phyloP scores from a whole-genome alignment of 306 rosid species.

The Boehmeria nivea region DNA sequence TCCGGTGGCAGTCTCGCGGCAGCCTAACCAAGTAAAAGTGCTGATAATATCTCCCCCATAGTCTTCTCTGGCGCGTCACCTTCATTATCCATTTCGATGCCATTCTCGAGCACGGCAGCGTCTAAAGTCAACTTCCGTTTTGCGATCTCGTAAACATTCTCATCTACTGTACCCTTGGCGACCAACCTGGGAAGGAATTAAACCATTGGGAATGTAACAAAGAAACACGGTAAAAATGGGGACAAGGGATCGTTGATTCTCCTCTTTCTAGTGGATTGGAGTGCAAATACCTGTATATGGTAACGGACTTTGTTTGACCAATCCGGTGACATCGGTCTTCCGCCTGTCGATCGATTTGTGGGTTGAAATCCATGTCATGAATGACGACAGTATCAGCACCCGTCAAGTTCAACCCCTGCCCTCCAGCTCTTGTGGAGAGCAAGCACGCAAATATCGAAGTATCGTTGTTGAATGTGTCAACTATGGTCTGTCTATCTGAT shows the following conservation, averaged over 20 bases:
- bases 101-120: constrained; percentile 88
- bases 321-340: constrained; percentile 96
- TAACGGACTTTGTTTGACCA: constrained; percentile 86
- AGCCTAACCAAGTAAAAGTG: constrained; percentile 66
- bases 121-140: constrained; percentile 86
- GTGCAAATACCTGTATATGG: constrained; percentile 58
- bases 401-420: constrained; percentile 86
- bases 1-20: too few relatives aligned
- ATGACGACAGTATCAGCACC: constrained; percentile 94
- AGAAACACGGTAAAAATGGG: background rate
- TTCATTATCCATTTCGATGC: constrained; percentile 63
- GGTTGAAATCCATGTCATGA: constrained; percentile 98
- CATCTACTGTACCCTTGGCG: constrained; percentile 84
- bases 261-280: background rate
- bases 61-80: constrained; percentile 82
- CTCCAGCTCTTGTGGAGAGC: constrained; percentile 97
- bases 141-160: constrained; percentile 92
- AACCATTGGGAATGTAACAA: background rate
- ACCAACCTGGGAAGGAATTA: constrained; percentile 80
- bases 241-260: too few relatives aligned
- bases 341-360: constrained; percentile 92
- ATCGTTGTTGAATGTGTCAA: constrained; percentile 80
- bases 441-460: constrained; percentile 89
- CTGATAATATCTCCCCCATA: constrained; percentile 93
- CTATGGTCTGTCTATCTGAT: constrained; percentile 88